Base-by-base conservation (phyloP, 345 rosid genomes). In the Linum lewisii region DNA sequence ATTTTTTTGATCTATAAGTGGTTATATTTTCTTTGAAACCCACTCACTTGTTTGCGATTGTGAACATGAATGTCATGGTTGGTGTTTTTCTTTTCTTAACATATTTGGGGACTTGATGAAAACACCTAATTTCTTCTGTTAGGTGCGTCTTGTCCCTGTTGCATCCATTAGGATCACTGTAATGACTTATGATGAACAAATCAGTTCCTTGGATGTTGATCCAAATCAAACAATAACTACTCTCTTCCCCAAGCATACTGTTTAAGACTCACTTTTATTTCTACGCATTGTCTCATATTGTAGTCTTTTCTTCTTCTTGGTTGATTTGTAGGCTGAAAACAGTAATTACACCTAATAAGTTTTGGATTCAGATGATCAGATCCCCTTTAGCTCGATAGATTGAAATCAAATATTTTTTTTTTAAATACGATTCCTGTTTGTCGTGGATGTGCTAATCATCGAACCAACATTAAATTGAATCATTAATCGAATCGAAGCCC, bases 121-220 rank as follows among this genome's bases (percentile, higher is more conserved):
- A 42, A 42, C 47, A 42, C 18, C 18, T 11, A 42, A 11, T 42
- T 42, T 42, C 16, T 42, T 42, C 9, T 42, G 47, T 16, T 42
- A 42, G 47, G 47, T 8, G 47, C 47, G 2, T 42, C 18, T 42
- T 42, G 18, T 14, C n/a, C 38, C 1, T 34, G 38, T 34, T 34
- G 38, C 47, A 42, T 7, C 47, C 47, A 92, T 89, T 97, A 87
- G 71, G 74, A 84, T 93, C 73, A 87, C 92, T 60, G 96, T 89
- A 37, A 93, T 89, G 97, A 89, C 95, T 16, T 76, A 86, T 38
- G 92, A 79, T 57, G 99, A 93, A 73, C 88, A 81, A 70, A 85
- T 93, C 83, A 78, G 87, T 61, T 65, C 81, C 7, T 72, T 89
- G 7, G 92, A 89, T 61, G 87, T 93, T 64, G 99, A 89, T 79